Base-by-base conservation (phyloP, 1,284 basidiomycete genomes). In the Lentinus polychrous region DNA sequence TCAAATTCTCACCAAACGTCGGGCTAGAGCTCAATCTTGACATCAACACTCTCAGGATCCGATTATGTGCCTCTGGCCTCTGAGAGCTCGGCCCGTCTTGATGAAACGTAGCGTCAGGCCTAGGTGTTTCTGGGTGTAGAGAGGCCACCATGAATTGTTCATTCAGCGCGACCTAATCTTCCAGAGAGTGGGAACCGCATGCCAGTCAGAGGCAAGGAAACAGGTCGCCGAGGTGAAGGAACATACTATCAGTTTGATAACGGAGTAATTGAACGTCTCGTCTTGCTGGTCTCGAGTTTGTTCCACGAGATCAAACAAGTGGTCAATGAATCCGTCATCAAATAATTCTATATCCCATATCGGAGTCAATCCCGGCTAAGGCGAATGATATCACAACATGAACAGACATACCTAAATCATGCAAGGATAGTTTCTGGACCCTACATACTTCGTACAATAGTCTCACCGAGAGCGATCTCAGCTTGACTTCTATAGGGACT, bases 1-100 rank as follows among this genome's bases (percentile, higher is more conserved):
- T 97, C 74, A 99, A 81, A 61, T 98, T 99, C 69, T 95, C 94
- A 12, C 94, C 94, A 65, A 99, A 97, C 0, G 95, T 97, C 70
- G 92, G 93, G 66, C 84, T 91, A 10, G 81, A 82, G 7, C 89
- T 84, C 32, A 93, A 66, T 12, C 94, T 81, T 20, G 86, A 75
- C 74, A 91, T 88, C 23, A 99, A 74, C 0, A 95, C 83, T 20
- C 81, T 75, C 34, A 98, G 68, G 0, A 98, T 86, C 14, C 92
- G 75, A 62, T 99, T 99, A 50, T 72, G 73, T 10, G 66, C 60
- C 43, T 78, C 69, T 4, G 57, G 57, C 35, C 55, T 40, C 27
- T 27, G 27, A 27, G 27, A 27, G 17, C 20, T 12, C 39, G 39
- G 22, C 43, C 55, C 58, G 49, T 61, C 57, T 48, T 52, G n/a